Conservation (phyloP, 2,329 filamentous ascomycete species). For the Penicillium glabrum region DNA sequence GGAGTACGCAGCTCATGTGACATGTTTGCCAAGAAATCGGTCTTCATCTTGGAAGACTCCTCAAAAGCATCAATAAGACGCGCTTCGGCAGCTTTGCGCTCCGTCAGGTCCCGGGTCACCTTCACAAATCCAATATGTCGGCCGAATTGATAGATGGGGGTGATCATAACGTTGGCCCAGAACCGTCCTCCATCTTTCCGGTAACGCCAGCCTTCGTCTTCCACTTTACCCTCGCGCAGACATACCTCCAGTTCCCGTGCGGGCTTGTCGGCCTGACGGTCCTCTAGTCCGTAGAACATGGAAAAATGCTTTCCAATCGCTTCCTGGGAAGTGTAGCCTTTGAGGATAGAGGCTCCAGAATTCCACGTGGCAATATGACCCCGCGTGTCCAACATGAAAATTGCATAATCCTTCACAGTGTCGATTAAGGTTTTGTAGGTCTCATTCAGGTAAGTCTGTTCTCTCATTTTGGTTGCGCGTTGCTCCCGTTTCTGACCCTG, state of each 20-base stretch:
- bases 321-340: conserved; percentile 56
- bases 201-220: conserved; percentile 62
- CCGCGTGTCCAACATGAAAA: conserved; percentile 59
- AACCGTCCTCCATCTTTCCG: conserved; percentile 59
- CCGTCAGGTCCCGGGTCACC: conserved; percentile 59
- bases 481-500: conserved; percentile 35
- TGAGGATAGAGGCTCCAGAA: conserved; percentile 55
- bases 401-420: conserved; percentile 62
- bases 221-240: conserved; percentile 55
- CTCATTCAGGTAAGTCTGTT: conserved; percentile 52
- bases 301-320: conserved; percentile 61
- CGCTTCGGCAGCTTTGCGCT: conserved; percentile 56
- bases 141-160: conserved; percentile 54
- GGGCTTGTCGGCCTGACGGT: conserved; percentile 52
- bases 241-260: conserved; percentile 53
- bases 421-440: conserved; percentile 63
- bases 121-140: conserved; percentile 60
- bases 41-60: conserved; percentile 63
- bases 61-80: conserved; percentile 59
- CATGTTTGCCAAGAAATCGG: conserved; percentile 64
- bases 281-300: conserved; percentile 55
- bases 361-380: conserved; percentile 62
- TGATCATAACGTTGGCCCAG: conserved; percentile 63
- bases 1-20: conserved; percentile 65
- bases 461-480: conserved; percentile 28